Conservation (phyloP, 768 basidiomycete species). For the Baorangia bicolor region DNA sequence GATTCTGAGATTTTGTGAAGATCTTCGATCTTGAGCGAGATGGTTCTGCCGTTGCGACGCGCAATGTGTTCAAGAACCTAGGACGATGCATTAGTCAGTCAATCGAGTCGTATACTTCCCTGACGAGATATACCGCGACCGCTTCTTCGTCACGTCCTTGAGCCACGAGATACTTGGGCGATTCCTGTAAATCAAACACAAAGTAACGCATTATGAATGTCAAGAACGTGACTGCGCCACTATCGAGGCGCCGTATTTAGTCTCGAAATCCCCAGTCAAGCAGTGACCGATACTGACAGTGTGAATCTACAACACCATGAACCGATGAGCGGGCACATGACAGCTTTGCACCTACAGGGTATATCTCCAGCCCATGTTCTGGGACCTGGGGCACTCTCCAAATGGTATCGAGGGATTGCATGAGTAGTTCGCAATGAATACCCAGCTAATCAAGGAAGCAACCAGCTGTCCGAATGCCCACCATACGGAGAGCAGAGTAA, state of each 20-base stretch:
- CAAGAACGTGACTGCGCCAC: constrained; percentile 48
- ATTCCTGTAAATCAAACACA: constrained; percentile 59
- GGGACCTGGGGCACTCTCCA: constrained; percentile 44
- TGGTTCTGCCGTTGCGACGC: constrained; percentile 43
- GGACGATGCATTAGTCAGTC: neutral
- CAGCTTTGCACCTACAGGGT: constrained; percentile 35
- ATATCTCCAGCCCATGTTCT: constrained; percentile 66
- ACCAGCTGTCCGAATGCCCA: constrained; percentile 53
- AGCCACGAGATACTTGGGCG: constrained; percentile 58
- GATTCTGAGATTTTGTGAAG: constrained; percentile 33
- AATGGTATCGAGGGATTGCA: constrained; percentile 35
- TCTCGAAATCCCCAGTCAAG: neutral
- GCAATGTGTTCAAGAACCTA: constrained; percentile 52
- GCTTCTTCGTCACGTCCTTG: constrained; percentile 59
- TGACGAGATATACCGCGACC: constrained; percentile 35
- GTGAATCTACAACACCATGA: constrained; percentile 32
- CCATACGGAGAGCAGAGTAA: constrained; percentile 54
- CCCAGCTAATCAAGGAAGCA: constrained; percentile 53
- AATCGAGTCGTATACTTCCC: neutral
- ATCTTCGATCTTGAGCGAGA: constrained; percentile 46
- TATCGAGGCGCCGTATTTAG: constrained; percentile 17
- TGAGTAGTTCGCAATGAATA: constrained; percentile 55
- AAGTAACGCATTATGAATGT: constrained; percentile 56
- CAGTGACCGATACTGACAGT: constrained; percentile 32
- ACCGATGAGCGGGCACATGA: neutral